Percentiles rank a stretch among this genome's conserved stretches.
Conservation (phyloP, 805 yeast species). For the Lipomyces sp. region DNA sequence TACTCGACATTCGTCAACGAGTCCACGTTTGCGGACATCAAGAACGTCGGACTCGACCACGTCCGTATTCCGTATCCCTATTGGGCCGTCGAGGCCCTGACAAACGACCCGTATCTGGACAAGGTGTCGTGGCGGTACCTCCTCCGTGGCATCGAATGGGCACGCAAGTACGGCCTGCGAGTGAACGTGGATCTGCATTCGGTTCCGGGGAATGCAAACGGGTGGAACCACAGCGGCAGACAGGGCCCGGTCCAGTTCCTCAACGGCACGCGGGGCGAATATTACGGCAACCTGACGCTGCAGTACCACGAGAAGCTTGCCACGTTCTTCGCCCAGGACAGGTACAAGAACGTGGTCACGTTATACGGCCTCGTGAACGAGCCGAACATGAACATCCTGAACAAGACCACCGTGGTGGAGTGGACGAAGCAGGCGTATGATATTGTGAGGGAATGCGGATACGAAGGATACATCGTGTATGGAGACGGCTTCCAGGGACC, state of each 20-base stretch:
- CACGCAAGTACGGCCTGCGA: conserved; percentile 54
- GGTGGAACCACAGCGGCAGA: conserved; percentile 77
- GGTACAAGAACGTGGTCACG: conserved; percentile 64
- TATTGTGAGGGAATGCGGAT: conserved; percentile 51
- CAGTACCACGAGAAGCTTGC: conserved; percentile 54
- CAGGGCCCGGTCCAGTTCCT: conserved; percentile 47
- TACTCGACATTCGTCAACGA: conserved; percentile 80
- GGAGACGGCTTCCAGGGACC: conserved; percentile 73
- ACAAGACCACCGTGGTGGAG: conserved; percentile 54
- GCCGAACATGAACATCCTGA: conserved; percentile 53
- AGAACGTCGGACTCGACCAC: conserved; percentile 64
- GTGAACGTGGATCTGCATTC: conserved; percentile 80
- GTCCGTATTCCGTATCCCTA: conserved; percentile 92
- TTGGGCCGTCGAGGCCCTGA: conserved; percentile 74
- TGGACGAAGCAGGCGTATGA: conserved; percentile 55
- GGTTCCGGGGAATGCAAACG: conserved; percentile 81
- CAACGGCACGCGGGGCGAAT: conserved; percentile 47
- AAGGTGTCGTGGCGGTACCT: conserved; percentile 57
- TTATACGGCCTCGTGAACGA: conserved; percentile 82
- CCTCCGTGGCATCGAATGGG: conserved; percentile 67
- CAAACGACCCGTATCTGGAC: conserved; percentile 71
- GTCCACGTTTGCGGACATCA: conserved; percentile 61
- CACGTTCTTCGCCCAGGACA: conserved; percentile 57
- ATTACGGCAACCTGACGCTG: conserved; percentile 45
- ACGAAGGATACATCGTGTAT: conserved; percentile 53